Conservation (phyloP, 2,329 filamentous ascomycete genomes). For the Thielaviopsis ethacetica region DNA sequence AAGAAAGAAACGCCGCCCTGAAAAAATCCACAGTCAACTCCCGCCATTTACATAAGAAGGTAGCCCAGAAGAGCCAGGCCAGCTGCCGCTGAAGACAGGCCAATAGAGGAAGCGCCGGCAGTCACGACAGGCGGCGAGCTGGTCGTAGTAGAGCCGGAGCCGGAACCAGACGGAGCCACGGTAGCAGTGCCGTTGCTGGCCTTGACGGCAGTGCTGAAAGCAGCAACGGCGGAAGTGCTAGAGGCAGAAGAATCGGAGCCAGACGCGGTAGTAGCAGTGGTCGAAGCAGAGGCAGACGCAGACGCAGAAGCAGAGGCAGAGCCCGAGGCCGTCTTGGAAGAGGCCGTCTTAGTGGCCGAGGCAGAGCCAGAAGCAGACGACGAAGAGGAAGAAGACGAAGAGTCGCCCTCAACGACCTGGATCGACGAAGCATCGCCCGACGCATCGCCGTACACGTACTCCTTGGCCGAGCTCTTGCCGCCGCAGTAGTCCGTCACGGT, state of each 20-base stretch:
- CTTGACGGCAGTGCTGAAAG: background rate
- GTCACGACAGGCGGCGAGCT: background rate
- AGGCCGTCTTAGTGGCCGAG: slow-evolving; percentile 16
- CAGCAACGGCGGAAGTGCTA: background rate
- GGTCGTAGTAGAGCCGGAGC: background rate
- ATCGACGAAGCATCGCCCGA: slow-evolving; percentile 35
- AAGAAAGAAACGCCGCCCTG: background rate
- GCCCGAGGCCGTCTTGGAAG: slow-evolving; percentile 3
- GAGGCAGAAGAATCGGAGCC: background rate
- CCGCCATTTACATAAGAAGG: slow-evolving; percentile 8
- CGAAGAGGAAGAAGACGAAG: background rate
- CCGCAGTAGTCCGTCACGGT: slow-evolving; percentile 38
- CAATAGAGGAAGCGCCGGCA: background rate
- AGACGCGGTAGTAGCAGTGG: background rate
- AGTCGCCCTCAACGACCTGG: slow-evolving; percentile 27
- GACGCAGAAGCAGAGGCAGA: background rate
- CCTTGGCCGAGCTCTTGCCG: slow-evolving; percentile 23
- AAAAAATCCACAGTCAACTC: background rate
- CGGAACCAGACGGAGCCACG: background rate
- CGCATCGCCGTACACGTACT: slow-evolving; percentile 36
- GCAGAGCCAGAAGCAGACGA: slow-evolving; percentile 8
- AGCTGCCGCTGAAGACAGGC: slow-evolving; percentile 5
- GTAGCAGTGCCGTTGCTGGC: background rate
- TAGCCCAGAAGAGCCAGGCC: slow-evolving; percentile 8
- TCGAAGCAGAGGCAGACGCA: background rate